Base-by-base conservation (phyloP, 306 rosid species). In the Trifolium dubium region DNA sequence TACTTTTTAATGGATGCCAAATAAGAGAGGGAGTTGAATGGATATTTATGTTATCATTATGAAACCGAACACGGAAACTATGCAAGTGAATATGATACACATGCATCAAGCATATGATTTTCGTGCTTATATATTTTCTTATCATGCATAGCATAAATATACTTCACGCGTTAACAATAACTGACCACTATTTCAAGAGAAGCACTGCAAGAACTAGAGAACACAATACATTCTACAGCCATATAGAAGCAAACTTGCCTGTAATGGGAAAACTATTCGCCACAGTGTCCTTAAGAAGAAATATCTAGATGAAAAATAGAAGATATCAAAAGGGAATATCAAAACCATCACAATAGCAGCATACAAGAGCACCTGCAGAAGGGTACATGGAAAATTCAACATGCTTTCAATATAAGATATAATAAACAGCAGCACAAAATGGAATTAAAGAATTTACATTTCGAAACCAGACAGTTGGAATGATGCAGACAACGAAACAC, bases 291-390 rank as follows among this genome's bases (percentile, higher is more conserved):
- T 88, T 69, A 95, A 77, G 80, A 95, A 88, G 86, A 81, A 95
- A 85, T 80, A 95, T 79, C 99, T 89, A 66, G 99, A 73, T 73
- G 99, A 90, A 78, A 92, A 85, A 77, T 90, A 95, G 77, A 95
- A 95, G 77, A 95, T 88, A 68, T 95, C 99, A 76, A 92, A 95
- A 40, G 99, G 98, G 81, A 92, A 95, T 81, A 92, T 83, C 89
- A 92, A 83, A 81, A 90, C 41, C 90, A 95, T 74, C 28, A 83
- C 90, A 72, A 88, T 83, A 63, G 88, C 96, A 77, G 90, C 84
- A 81, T 95, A 95, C 80, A 95, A 85, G 79, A 95, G 93, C 69
- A 95, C 99, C 98, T 95, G 97, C 86, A 90, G 71, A 70, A 73
- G 46, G 76, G 79, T 64, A 76, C 43, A 67, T 49, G 72, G 74